Evolutionary conservation across 257 asterid genomes (phyloP).

Genomic region (Linaria vulgaris): DNA sequence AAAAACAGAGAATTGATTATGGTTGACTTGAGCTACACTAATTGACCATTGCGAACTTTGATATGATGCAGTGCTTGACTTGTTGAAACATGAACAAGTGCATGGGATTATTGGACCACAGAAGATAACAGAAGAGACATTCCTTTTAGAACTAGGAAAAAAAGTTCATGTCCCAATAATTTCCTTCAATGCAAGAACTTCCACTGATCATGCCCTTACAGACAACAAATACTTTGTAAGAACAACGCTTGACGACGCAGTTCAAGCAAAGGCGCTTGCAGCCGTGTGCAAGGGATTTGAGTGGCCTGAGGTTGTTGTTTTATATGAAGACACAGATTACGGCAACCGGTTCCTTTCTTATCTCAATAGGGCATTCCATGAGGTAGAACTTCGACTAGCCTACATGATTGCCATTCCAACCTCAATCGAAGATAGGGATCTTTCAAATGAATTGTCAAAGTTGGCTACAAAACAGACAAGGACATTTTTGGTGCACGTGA

Average conservation of each 20-base stretch:
- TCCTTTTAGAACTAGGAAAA: constrained; percentile 29
- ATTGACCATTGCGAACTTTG: not conserved
- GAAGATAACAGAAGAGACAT: constrained; percentile 24
- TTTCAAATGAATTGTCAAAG: constrained; percentile 26
- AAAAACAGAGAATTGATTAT: too few relatives aligned
- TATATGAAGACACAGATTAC: constrained; percentile 40
- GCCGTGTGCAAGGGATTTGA: constrained; percentile 35
- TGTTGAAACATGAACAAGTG: constrained; percentile 35
- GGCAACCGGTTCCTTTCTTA: constrained; percentile 35
- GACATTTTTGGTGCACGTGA: constrained; percentile 50
- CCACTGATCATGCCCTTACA: not conserved
- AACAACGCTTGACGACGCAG: constrained; percentile 25
- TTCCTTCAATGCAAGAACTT: constrained; percentile 29
- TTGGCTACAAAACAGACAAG: constrained; percentile 27
- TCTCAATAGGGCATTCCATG: constrained; percentile 31
- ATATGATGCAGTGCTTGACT: constrained; percentile 33
- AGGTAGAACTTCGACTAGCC: constrained; percentile 22
- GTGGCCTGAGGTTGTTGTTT: constrained; percentile 40
- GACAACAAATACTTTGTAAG: constrained; percentile 22
- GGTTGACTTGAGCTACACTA: too few relatives aligned
- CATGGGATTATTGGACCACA: constrained; percentile 42
- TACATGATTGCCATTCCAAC: constrained; percentile 26
- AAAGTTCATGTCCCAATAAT: constrained; percentile 29
- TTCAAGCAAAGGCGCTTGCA: constrained; percentile 45
- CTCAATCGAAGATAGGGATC: constrained; percentile 14